Evolutionary conservation across 805 yeast genomes (phyloP), one percentile per base, ranked within the genome.

Genomic region (Tetrapisispora arboricola): DNA sequence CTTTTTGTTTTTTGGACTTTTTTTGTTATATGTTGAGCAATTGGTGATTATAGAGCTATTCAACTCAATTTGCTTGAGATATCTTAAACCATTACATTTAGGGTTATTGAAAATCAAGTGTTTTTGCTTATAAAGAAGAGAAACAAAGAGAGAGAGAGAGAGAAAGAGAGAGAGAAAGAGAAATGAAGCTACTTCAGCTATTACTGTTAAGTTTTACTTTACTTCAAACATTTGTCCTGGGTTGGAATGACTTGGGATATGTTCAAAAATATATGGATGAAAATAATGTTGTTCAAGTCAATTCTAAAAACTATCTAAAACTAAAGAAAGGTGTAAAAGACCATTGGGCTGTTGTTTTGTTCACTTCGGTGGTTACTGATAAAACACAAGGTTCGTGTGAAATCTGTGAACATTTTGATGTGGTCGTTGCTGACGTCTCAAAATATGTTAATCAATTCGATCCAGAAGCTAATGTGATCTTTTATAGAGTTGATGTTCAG

Each of bases 341-440:
- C n/a, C 24, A 33, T 22, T 33, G 30, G 25, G 28, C 34, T 15
- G 17, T 39, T 6, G 38, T 28, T 5, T 21, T 39, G 2, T 39
- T 32, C n/a, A 33, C 30, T 18, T 15, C 30, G 10, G 2, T 12
- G 3, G 11, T 13, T 4, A 17, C 12, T 26, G 34, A 27, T 19
- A 10, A 21, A 7, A 11, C 21, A 6, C 11, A 16, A n/a, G 38
- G 38, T 22, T 9, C 6, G 20, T 39, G 42, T 39, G 42, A 39
- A 22, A 28, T 39, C 22, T 39, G 42, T 33, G 38, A 39, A 13
- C 24, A 16, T 28, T 39, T 39, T 17, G 17, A 13, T 6, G n/a
- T 19, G 6, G 36, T 36, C 18, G 11, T 39, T 6, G 3, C 13
- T 6, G 17, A 27, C 21, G 21, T 33, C n/a, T 17, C 42, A 10